phyloP scores from a whole-genome alignment of 2,329 filamentous ascomycete genomes.

The Talaromyces sp. region DNA sequence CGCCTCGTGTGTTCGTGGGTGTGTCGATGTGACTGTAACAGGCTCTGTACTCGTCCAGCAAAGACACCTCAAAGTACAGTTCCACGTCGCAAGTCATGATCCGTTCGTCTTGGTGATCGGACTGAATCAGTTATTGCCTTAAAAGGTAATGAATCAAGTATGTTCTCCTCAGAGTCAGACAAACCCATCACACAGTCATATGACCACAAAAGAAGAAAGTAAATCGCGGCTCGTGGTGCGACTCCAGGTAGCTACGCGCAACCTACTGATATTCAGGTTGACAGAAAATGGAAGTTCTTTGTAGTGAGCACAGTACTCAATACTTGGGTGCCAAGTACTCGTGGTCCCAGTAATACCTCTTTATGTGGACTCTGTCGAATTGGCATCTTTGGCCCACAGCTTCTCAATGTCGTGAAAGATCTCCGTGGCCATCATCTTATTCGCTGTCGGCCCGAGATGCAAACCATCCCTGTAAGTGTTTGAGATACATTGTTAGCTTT shows the following conservation, averaged over 20 bases:
- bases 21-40: neutral
- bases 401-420: constrained; percentile 35
- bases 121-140: neutral
- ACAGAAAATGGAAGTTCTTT: neutral
- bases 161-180: neutral
- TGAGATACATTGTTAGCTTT: constrained; percentile 11
- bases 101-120: neutral
- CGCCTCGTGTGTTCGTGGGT: neutral
- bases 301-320: neutral
- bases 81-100: neutral
- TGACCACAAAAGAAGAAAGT: neutral
- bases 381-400: constrained; percentile 20
- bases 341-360: neutral
- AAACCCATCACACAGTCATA: neutral
- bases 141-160: neutral
- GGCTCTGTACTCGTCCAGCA: neutral
- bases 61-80: neutral
- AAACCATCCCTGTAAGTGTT: constrained; percentile 34
- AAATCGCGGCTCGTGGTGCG: neutral
- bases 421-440: constrained; percentile 34
- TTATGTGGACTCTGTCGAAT: constrained; percentile 1
- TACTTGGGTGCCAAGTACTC: neutral
- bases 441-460: constrained; percentile 35
- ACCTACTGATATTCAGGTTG: neutral
- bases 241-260: neutral